A percentile compares a stretch with the other conserved stretches of the same genome.
phyloP scores from a whole-genome alignment of 768 basidiomycete genomes.

The Coprinopsis strossmayeri region DNA sequence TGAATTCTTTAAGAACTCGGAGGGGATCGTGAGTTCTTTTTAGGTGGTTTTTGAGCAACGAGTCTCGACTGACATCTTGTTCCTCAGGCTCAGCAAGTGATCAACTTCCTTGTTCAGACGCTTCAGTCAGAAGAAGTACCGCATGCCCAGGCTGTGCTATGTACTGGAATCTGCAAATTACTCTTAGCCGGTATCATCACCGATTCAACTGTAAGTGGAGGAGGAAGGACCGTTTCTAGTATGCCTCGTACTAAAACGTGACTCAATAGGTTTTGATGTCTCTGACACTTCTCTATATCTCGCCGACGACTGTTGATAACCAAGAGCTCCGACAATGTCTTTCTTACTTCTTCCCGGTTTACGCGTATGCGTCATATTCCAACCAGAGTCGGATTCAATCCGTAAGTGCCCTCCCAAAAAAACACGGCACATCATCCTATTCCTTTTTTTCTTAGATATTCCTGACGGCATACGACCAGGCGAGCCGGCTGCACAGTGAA shows the following conservation, averaged over 20 bases:
- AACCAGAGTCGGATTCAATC: conserved; percentile 69
- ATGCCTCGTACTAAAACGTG: neutral
- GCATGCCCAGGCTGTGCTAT: conserved; percentile 69
- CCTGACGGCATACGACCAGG: conserved; percentile 57
- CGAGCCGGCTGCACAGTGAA: conserved; percentile 51
- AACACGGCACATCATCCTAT: neutral
- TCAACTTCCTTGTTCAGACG: conserved; percentile 42
- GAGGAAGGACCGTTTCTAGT: conserved; percentile 10
- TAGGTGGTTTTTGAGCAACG: neutral
- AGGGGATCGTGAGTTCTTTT: conserved; percentile 31
- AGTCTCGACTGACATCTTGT: neutral
- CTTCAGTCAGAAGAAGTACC: conserved; percentile 65
- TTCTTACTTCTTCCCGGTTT: conserved; percentile 93
- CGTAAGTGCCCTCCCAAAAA: conserved; percentile 21
- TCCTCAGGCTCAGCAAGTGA: conserved; percentile 32
- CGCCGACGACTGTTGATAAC: conserved; percentile 79
- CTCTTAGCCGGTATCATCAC: conserved; percentile 79
- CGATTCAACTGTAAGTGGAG: conserved; percentile 74
- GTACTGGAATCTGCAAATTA: conserved; percentile 83
- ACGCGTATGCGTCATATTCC: conserved; percentile 74
- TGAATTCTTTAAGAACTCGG: conserved; percentile 56
- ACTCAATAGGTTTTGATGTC: conserved; percentile 29
- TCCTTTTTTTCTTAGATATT: conserved; percentile 41
- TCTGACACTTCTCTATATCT: conserved; percentile 63
- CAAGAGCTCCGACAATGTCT: conserved; percentile 87